phyloP scores from a whole-genome alignment of 164 flowering plant species.

The Magnolia sinica region DNA sequence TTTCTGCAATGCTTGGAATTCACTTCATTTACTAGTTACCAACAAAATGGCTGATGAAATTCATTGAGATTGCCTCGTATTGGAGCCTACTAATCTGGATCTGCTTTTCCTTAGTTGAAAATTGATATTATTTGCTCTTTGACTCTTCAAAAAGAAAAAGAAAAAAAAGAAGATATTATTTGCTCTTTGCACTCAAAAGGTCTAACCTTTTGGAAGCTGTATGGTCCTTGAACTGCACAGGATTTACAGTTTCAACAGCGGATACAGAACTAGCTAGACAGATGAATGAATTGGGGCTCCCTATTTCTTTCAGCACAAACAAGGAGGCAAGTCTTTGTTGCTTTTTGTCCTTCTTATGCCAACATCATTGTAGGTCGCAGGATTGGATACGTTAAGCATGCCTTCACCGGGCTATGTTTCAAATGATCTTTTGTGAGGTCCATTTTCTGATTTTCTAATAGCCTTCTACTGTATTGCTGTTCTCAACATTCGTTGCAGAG shows the following conservation, averaged over 20 bases:
- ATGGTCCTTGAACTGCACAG: constrained; percentile 24
- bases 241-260: constrained; percentile 26
- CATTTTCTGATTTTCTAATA: no score
- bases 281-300: constrained; percentile 79
- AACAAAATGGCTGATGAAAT: constrained; percentile 4
- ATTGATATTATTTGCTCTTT: not conserved
- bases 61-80: not conserved
- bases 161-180: not conserved
- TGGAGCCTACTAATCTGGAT: not conserved
- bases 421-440: no score
- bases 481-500: constrained; percentile 29
- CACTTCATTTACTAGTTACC: not conserved
- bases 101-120: not conserved
- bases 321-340: constrained; percentile 40
- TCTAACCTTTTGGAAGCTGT: not conserved
- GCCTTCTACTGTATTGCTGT: no score
- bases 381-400: not conserved
- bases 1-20: not conserved
- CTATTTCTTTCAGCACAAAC: constrained; percentile 63
- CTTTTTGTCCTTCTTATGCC: not conserved
- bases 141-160: not conserved
- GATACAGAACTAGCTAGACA: constrained; percentile 48
- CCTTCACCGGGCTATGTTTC: no score
- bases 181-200: not conserved
- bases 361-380: not conserved